phyloP scores from a whole-genome alignment of 2,329 filamentous ascomycete species.

The Diaporthe sp. region DNA sequence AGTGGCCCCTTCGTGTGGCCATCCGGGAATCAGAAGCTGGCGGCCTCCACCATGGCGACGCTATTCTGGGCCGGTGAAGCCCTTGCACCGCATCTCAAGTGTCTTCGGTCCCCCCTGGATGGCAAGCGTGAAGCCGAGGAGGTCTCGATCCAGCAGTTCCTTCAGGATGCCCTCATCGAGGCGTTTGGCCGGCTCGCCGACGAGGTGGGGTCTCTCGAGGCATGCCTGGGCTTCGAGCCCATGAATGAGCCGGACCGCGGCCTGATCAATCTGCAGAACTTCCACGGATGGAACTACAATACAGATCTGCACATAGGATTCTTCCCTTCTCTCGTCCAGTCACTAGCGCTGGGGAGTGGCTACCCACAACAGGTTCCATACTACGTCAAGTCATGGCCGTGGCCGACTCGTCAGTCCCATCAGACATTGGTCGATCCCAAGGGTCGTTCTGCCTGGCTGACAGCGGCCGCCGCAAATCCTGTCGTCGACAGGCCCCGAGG shows the following conservation, averaged over 20 bases:
- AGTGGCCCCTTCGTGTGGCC: constrained; percentile 55
- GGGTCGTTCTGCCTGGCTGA: constrained; percentile 53
- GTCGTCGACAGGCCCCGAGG: constrained; percentile 44
- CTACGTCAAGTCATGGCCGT: constrained; percentile 59
- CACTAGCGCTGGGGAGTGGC: constrained; percentile 57
- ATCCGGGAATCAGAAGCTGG: constrained; percentile 54
- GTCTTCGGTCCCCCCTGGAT: constrained; percentile 35
- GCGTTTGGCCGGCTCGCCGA: constrained; percentile 54
- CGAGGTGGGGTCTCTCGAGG: constrained; percentile 49
- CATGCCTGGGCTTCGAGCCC: constrained; percentile 56
- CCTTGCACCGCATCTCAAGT: constrained; percentile 45
- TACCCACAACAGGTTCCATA: constrained; percentile 54
- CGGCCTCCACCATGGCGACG: constrained; percentile 50
- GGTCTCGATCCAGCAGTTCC: constrained; percentile 48
- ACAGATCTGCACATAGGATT: constrained; percentile 58
- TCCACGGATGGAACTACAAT: constrained; percentile 57
- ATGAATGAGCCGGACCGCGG: constrained; percentile 60
- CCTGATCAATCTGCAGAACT: constrained; percentile 55
- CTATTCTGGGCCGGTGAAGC: constrained; percentile 48
- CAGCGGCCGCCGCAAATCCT: constrained; percentile 37
- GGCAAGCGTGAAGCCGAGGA: neutral
- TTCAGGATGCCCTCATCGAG: constrained; percentile 52
- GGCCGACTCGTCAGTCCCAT: constrained; percentile 54
- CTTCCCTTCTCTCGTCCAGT: constrained; percentile 54
- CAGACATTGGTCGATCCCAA: constrained; percentile 53